A percentile compares a stretch with the other conserved stretches of the same genome.
phyloP scores from a whole-genome alignment of 441 rosid species.

The Codiaeum variegatum region DNA sequence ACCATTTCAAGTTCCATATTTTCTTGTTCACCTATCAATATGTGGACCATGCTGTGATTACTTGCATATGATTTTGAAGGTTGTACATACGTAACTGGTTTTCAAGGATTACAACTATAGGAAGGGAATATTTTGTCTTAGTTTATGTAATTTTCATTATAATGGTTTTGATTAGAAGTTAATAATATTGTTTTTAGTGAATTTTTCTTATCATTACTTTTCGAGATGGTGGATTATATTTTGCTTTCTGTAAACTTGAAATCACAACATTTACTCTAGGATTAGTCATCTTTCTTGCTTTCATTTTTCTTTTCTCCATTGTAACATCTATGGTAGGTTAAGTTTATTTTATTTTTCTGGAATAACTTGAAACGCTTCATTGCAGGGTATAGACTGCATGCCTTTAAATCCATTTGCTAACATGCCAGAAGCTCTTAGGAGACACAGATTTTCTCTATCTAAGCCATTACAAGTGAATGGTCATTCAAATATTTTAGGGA shows the following conservation, averaged over 20 bases:
- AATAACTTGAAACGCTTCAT: constrained; percentile 22
- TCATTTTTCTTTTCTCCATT: constrained; percentile 1
- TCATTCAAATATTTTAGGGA: constrained; percentile 38
- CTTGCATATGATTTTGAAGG: background rate
- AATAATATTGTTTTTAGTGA: background rate
- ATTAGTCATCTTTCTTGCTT: background rate
- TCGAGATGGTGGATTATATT: background rate
- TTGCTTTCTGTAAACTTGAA: constrained; percentile 4
- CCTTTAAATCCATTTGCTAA: constrained; percentile 78
- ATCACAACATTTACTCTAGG: background rate
- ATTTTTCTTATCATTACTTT: constrained; percentile 5
- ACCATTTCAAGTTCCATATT: background rate
- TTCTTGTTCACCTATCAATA: background rate
- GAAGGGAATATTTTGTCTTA: background rate
- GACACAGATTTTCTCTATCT: constrained; percentile 40
- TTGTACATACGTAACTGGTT: background rate
- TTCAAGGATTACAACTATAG: background rate
- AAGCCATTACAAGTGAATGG: constrained; percentile 52
- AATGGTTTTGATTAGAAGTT: background rate
- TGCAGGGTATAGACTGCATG: constrained; percentile 99
- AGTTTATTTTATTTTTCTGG: background rate
- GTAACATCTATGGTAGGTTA: background rate
- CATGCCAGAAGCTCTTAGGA: constrained; percentile 90
- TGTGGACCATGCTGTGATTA: background rate
- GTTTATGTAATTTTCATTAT: background rate